Conservation (phyloP, 1,139 yeast species). For the Sugiyamaella japonica region DNA sequence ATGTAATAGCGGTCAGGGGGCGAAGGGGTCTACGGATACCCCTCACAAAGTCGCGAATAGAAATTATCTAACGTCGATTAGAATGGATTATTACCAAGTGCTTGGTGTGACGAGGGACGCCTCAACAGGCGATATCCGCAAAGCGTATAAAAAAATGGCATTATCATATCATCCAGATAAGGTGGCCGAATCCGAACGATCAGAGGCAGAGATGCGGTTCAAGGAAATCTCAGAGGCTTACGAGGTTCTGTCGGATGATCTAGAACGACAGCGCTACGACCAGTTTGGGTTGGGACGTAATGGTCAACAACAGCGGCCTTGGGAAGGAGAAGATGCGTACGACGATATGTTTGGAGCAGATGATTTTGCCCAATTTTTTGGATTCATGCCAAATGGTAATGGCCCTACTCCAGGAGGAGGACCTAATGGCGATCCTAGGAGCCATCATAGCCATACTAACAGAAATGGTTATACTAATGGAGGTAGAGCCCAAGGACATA, state of each 20-base stretch:
- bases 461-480: slow-evolving; percentile 22
- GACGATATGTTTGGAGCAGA: slow-evolving; percentile 52
- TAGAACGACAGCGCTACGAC: slow-evolving; percentile 57
- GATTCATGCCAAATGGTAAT: slow-evolving; percentile 28
- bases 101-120: slow-evolving; percentile 68
- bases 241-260: slow-evolving; percentile 65
- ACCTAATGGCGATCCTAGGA: slow-evolving; percentile 13
- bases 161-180: slow-evolving; percentile 80
- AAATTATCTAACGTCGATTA: background rate
- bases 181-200: slow-evolving; percentile 61
- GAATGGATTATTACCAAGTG: slow-evolving; percentile 57
- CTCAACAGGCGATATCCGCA: slow-evolving; percentile 62
- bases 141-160: slow-evolving; percentile 75
- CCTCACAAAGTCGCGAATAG: background rate
- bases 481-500: slow-evolving; percentile 21
- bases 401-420: slow-evolving; percentile 21
- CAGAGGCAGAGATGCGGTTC: slow-evolving; percentile 66
- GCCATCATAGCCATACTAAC: background rate
- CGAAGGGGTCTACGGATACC: too few species aligned
- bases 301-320: slow-evolving; percentile 18
- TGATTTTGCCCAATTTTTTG: slow-evolving; percentile 72
- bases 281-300: slow-evolving; percentile 46
- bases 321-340: slow-evolving; percentile 26
- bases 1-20: background rate
- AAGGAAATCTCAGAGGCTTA: slow-evolving; percentile 79